Evolutionary conservation across 768 basidiomycete species (phyloP), one percentile per base, ranked within the genome.

Genomic region (Mycena capillaripes): DNA sequence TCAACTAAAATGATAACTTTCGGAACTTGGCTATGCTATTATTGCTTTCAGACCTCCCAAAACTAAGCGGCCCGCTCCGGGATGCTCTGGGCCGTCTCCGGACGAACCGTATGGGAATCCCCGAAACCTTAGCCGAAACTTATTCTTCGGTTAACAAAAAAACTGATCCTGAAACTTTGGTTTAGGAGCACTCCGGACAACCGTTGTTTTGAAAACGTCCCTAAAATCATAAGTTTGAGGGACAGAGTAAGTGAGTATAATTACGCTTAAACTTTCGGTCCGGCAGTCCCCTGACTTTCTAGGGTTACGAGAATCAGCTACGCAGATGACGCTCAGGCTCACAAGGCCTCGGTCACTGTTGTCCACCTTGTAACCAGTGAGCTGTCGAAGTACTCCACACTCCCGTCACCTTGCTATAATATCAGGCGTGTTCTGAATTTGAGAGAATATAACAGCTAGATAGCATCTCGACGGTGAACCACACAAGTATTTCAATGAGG

Each of bases 261-360:
- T 58, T 58, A 40, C 38, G 57, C 57, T 58, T 58, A 58, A 58
- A 40, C 36, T 58, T 58, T 58, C 57, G 57, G 57, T 3, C 36
- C 57, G 57, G 57, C 57, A 38, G 57, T 58, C 57, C 36, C n/a
- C 57, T 58, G 57, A 58, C 57, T 42, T 42, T 42, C 42, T 42
- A 42, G 42, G 42, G 42, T 42, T 42, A 42, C 42, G 4, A 42
- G 42, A 12, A 42, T 42, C 9, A 10, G 9, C 6, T 19, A 42
- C n/a, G 42, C 9, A 16, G 4, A 42, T 42, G 42, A 42, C 42
- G 17, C 9, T 42, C 42, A 42, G 42, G 42, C 16, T 7, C 42
- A 42, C 42, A 42, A 42, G 42, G 42, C 42, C 17, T 42, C 42
- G 42, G 17, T 42, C 17, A 42, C 42, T 42, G 42, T 8, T 42